phyloP scores from a whole-genome alignment of 1,139 yeast genomes.

The Kurtzmaniella quercitrusa region DNA sequence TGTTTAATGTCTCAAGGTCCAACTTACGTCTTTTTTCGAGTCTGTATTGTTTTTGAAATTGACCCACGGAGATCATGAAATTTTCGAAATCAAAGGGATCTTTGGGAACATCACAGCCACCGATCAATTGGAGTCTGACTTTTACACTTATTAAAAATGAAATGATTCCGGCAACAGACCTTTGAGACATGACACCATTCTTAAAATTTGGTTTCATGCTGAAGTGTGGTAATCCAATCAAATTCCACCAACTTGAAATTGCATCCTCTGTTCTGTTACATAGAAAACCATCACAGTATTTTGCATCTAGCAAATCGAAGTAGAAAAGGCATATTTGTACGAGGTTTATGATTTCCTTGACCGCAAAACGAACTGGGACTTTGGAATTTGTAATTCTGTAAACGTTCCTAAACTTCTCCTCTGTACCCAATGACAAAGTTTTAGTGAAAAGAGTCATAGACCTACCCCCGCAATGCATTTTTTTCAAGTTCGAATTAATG shows the following conservation, averaged over 20 bases:
- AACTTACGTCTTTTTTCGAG: slow-evolving; percentile 55
- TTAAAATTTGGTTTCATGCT: slow-evolving; percentile 40
- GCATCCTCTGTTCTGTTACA: slow-evolving; percentile 77
- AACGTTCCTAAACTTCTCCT: slow-evolving; percentile 76
- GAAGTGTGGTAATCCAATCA: slow-evolving; percentile 64
- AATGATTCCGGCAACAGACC: slow-evolving; percentile 58
- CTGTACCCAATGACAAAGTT: slow-evolving; percentile 70
- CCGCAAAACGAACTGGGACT: slow-evolving; percentile 62
- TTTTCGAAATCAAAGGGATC: slow-evolving; percentile 80
- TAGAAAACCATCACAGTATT: slow-evolving; percentile 75
- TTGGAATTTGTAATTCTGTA: slow-evolving; percentile 50
- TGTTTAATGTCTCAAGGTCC: slow-evolving; percentile 60
- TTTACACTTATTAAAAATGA: slow-evolving; percentile 68
- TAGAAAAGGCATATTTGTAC: slow-evolving; percentile 76
- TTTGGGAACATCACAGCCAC: slow-evolving; percentile 77
- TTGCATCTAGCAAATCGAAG: slow-evolving; percentile 67
- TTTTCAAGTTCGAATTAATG: slow-evolving; percentile 71
- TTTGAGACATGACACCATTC: slow-evolving; percentile 57
- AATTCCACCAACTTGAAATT: slow-evolving; percentile 76
- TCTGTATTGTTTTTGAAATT: slow-evolving; percentile 58
- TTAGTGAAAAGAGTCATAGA: slow-evolving; percentile 63
- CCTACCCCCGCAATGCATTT: slow-evolving; percentile 82
- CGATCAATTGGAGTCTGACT: slow-evolving; percentile 59
- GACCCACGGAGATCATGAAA: slow-evolving; percentile 56
- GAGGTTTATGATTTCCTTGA: slow-evolving; percentile 67